These are phyloP conservation scores for Trypanosoma cruzi DNA, from an alignment of 208 protist genomes.

Conservation along the genomic window DNA sequence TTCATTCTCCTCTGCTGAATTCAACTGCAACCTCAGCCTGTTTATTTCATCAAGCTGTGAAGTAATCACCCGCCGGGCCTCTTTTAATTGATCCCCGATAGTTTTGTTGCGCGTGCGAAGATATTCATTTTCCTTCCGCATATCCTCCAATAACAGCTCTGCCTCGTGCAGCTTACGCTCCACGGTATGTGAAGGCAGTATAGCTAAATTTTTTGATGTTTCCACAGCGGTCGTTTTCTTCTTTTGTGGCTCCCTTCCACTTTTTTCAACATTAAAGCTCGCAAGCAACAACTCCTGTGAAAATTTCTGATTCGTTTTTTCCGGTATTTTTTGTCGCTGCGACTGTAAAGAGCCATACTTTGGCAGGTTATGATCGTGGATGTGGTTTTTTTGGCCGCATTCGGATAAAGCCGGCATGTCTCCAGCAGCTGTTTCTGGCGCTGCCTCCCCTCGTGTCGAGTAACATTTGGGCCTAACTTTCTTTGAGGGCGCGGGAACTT, in stretches of 20 bases:
- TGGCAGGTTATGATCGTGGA: background rate
- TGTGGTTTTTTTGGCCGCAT: background rate
- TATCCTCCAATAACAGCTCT: constrained; percentile 58
- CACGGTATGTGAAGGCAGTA: background rate
- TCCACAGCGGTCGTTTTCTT: background rate
- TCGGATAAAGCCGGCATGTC: background rate
- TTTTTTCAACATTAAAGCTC: background rate
- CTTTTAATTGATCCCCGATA: constrained; percentile 49
- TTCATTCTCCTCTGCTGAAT: constrained; percentile 44
- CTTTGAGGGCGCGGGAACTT: background rate
- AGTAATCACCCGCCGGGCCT: constrained; percentile 66
- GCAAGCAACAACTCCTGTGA: background rate
- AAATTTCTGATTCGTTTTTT: background rate
- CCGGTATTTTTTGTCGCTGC: background rate
- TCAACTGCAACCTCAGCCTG: constrained; percentile 39
- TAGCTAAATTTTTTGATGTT: background rate
- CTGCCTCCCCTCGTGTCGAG: background rate
- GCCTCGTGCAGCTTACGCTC: constrained; percentile 55
- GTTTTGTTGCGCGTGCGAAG: constrained; percentile 42
- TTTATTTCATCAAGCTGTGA: constrained; percentile 75
- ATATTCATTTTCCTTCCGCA: constrained; percentile 59
- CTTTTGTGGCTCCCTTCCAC: background rate
- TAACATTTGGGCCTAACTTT: background rate
- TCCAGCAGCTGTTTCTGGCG: background rate
- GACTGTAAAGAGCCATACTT: background rate